Evolutionary conservation across 2,329 filamentous ascomycete genomes (phyloP), one percentile per base, ranked within the genome.

Genomic region (Fusarium bulbicola): DNA sequence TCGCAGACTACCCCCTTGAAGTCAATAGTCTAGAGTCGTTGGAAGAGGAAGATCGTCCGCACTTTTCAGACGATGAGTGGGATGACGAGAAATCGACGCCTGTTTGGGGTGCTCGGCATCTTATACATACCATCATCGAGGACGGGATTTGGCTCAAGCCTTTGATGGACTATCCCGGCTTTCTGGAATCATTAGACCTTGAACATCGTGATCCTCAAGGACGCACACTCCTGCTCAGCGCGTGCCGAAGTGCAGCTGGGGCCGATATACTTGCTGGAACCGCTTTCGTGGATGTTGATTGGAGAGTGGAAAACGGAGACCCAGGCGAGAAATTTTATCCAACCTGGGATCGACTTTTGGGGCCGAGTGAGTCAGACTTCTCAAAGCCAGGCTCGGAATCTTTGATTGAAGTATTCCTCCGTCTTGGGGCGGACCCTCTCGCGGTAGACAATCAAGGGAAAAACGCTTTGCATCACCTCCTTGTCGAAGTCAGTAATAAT

Each of bases 71-170:
- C 12, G 45, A 30, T 15, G 45, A 47, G 26, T 12, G 6, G 13
- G 20, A 30, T 1, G 7, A 12, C 3, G 45, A 47, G 4, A 6
- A n/a, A 0, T 2, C 7, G 3, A 6, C 9, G 6, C 26, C 20
- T 30, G 14, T 16, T 7, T 49, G 46, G 46, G 46, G 28, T 6
- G 46, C 5, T n/a, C 4, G 46, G 10, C 28, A 16, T 12, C 6
- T 30, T 9, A 5, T 49, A 18, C 46, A 49, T 13, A 28, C 46
- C 1, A 32, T 49, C 10, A 32, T 32, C 3, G 46, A 49, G 11
- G 46, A 32, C 1, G 46, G 28, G 4, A 5, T 9, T n/a, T 49
- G 14, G 7, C 2, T 32, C 0, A 49, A 32, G 15, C 46, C 28
- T 1, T 18, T 49, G 0, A 32, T 49, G 2, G 28, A 32, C 11